phyloP scores from a whole-genome alignment of 495 filamentous ascomycete species.

The Penicillium macrosclerotiorum region DNA sequence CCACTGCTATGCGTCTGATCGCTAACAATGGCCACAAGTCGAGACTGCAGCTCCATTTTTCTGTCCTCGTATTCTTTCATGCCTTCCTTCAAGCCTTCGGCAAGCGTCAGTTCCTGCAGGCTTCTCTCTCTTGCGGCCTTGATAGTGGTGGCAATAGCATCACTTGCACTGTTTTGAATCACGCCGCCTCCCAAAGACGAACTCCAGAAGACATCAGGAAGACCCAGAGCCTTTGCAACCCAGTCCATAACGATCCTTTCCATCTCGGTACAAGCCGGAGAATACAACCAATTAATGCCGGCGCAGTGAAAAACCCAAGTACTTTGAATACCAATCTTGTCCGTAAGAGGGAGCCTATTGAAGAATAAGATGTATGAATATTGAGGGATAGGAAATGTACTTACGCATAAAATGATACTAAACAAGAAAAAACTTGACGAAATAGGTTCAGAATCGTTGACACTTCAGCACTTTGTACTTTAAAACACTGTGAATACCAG shows the following conservation, averaged over 20 bases:
- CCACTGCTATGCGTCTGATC: slow-evolving; percentile 78
- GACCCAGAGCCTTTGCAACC: slow-evolving; percentile 69
- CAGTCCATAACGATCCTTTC: slow-evolving; percentile 95
- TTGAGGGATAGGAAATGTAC: background rate
- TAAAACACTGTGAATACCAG: background rate
- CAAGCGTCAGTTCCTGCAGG: slow-evolving; percentile 54
- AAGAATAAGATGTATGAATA: background rate
- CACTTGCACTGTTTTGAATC: slow-evolving; percentile 90
- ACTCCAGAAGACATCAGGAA: slow-evolving; percentile 76
- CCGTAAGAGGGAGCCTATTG: background rate
- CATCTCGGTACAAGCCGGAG: slow-evolving; percentile 88
- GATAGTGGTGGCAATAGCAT: slow-evolving; percentile 83
- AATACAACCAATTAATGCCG: slow-evolving; percentile 98
- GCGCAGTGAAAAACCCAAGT: slow-evolving; percentile 65
- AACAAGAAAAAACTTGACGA: background rate
- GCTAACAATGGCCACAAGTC: slow-evolving; percentile 78
- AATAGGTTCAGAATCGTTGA: background rate
- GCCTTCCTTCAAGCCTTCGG: slow-evolving; percentile 49
- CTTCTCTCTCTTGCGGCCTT: slow-evolving; percentile 83
- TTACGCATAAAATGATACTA: background rate
- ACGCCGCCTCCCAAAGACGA: slow-evolving; percentile 80
- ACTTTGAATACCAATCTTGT: background rate
- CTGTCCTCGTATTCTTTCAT: slow-evolving; percentile 50
- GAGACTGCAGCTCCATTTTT: slow-evolving; percentile 61
- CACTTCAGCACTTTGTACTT: background rate